Base-by-base conservation (phyloP, 169 alveolate genomes). In the Plasmodium falciparum region DNA sequence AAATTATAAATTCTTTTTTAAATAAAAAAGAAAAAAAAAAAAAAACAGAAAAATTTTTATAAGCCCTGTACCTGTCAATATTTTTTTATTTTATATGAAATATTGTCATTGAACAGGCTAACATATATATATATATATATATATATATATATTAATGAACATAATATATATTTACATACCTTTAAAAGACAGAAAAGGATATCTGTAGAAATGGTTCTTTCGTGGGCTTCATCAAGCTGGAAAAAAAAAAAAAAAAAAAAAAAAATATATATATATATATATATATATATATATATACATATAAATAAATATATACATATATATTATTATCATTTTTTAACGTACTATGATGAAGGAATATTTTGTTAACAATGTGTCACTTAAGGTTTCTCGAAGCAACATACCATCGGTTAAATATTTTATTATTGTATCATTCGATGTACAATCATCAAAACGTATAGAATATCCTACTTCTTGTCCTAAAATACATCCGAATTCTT, bases 321-420 rank as follows among this genome's bases (percentile, higher is more conserved):
- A 26, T 70, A 15, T 17, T 22, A 47, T 26, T 26, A 15, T 52
- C 17, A 1, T 61, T 52, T 45, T 2, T 50, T 6, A 7, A n/a
- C 86, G 58, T 73, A 90, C 93, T 93, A 99, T 97, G 17, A 99
- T 96, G 45, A 96, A 98, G 52, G 99, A 96, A 93, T 98, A 99
- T 47, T 93, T 92, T 8, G 95, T 86, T 70, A 98, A 94, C 86
- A 95, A 83, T 26, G 98, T 94, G 89, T 98, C 99, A 17, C 98
- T 93, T 29, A 98, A 93, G 11, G 99, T 98, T 95, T 98, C 99
- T 83, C 99, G 92, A 24, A 99, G 92, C 12, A 98, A 97, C 99
- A 98, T 98, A 49, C 99, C 99, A 74, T 99, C 99, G 1, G 99
- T 99, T 99, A 99, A 98, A 93, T 98, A 99, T 92, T 99, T 99